Evolutionary conservation across 1,284 basidiomycete genomes (phyloP), one percentile per base, ranked within the genome.

Genomic region (Boletus mariae): DNA sequence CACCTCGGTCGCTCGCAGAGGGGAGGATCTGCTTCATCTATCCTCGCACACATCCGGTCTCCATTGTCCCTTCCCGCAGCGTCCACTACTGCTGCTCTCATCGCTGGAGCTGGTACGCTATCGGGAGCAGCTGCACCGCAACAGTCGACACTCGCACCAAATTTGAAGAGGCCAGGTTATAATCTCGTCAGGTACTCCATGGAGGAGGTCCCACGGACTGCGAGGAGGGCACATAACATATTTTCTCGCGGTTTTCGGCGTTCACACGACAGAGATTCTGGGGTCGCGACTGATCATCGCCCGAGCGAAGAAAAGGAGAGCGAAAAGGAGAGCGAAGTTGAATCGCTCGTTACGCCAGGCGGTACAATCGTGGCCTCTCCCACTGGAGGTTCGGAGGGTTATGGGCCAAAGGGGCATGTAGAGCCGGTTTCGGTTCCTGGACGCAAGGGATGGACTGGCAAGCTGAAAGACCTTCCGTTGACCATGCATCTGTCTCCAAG

Each of bases 61-160:
- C 52, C 63, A 20, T 20, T 2, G 6, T 56, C 65, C 8, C 43
- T 62, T 23, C 61, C 65, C 5, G 42, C 50, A 5, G 49, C 59
- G 0, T 44, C 61, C 7, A 45, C 68, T 13, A 53, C 68, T 12
- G 64, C 68, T 0, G 68, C 84, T 2, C 75, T 90, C 31, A 78
- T 90, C 34, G 80, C 85, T 23, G 81, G 80, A 51, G 83, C 85
- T 0, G 80, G 82, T 3, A 78, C 80, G 47, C 66, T 83, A 12
- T 68, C 73, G 0, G 81, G 80, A 25, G 75, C 72, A 4, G 83
- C 82, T 5, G 76, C 80, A 0, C 85, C 85, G 0, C 61, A 66
- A 9, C 70, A 73, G 12, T 73, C 75, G 0, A 74, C 75, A 1
- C 71, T 90, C 23, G 80, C 79, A 2, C 83, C 87, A 1, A 76